Evolutionary conservation across 2,329 filamentous ascomycete species (phyloP).

Genomic region (Fusarium miscanthi): DNA sequence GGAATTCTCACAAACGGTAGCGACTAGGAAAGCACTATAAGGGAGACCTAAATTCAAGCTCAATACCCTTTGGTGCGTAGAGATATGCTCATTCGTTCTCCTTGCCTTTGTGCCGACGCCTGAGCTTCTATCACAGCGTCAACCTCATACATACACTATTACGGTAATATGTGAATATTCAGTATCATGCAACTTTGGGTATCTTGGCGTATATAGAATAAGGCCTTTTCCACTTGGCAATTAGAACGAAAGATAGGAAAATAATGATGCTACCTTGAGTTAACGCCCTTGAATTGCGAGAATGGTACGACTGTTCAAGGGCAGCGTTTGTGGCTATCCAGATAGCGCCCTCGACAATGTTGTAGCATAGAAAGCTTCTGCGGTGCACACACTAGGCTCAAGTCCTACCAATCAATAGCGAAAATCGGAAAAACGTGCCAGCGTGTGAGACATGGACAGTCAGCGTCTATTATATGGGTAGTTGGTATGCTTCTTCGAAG

Average conservation of each 20-base stretch:
- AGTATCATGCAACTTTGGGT: background rate
- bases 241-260: accelerated
- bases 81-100: too few species aligned
- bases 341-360: accelerated
- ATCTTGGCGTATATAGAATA: background rate
- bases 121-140: background rate
- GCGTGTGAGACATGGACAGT: too few species aligned
- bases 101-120: background rate
- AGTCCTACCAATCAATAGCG: too few species aligned
- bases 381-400: accelerated
- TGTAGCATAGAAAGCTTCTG: background rate
- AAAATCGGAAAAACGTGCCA: too few species aligned
- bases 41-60: too few species aligned
- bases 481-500: background rate
- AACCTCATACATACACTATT: background rate
- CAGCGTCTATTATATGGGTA: background rate
- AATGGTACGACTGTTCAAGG: accelerated
- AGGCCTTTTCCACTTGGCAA: accelerated
- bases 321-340: background rate
- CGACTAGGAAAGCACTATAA: background rate
- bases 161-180: background rate
- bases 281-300: accelerated
- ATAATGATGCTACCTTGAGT: background rate
- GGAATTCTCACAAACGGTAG: background rate
- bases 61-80: too few species aligned